Evolutionary conservation across 768 basidiomycete genomes (phyloP).

Genomic region (Boletus subcaerulescens): DNA sequence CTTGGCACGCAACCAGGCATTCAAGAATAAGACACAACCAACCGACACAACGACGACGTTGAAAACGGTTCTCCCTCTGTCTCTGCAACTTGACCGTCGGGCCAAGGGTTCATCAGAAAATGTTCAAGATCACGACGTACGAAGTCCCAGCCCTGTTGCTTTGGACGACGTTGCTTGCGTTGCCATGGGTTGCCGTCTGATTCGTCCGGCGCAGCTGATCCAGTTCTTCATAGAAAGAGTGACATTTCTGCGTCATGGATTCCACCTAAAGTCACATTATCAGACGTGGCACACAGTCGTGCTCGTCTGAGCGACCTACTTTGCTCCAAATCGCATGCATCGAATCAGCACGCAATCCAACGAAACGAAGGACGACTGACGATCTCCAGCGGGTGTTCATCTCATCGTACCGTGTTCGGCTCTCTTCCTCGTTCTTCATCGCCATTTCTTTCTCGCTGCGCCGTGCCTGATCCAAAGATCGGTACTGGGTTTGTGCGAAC

Average conservation of each 20-base stretch:
- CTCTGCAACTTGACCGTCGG: background rate
- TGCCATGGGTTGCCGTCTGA: background rate
- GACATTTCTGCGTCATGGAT: background rate
- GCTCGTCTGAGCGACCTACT: background rate
- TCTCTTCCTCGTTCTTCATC: background rate
- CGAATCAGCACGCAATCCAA: background rate
- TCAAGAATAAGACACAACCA: background rate
- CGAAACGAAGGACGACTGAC: background rate
- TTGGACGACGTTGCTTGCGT: background rate
- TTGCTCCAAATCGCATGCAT: background rate
- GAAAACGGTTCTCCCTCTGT: background rate
- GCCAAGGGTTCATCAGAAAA: background rate
- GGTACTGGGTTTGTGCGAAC: background rate
- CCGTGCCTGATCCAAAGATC: background rate
- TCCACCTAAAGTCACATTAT: background rate
- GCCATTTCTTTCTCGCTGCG: background rate
- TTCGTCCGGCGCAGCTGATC: background rate
- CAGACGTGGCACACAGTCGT: background rate
- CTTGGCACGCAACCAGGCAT: background rate
- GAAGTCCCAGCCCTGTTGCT: background rate
- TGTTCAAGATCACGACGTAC: background rate
- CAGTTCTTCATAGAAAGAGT: background rate
- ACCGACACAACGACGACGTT: background rate
- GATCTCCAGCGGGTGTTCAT: constrained; percentile 1
- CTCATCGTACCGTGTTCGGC: background rate